These are phyloP conservation scores for Vickermania spadyakhi DNA, from an alignment of 208 protist species.

Conservation along the genomic window DNA sequence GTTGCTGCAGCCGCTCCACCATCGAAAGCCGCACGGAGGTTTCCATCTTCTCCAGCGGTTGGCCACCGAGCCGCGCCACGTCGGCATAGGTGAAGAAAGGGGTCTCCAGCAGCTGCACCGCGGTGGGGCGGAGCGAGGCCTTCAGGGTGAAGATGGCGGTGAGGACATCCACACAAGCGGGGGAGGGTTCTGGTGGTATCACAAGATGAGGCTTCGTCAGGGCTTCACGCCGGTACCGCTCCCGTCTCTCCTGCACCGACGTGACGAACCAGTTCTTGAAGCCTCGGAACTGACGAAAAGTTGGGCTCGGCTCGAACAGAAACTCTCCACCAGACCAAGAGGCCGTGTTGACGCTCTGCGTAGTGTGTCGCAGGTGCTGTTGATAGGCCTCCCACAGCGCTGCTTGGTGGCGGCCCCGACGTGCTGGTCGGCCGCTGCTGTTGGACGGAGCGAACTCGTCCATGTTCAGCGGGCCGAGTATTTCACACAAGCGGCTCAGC, in stretches of 20 bases:
- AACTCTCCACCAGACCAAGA: slow-evolving; percentile 17
- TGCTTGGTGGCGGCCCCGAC: not conserved
- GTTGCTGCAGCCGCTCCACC: too few species aligned
- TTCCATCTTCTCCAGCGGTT: too few species aligned
- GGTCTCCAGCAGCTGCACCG: slow-evolving; percentile 65
- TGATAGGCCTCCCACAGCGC: slow-evolving; percentile 17
- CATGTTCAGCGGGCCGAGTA: slow-evolving; percentile 49
- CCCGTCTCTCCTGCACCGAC: slow-evolving; percentile 32
- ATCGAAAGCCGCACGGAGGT: too few species aligned
- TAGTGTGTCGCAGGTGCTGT: slow-evolving; percentile 15
- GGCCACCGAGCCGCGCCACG: not conserved
- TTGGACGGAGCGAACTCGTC: not conserved
- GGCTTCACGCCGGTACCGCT: slow-evolving; percentile 2
- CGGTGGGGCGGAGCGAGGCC: slow-evolving; percentile 53
- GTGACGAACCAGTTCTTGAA: slow-evolving; percentile 65
- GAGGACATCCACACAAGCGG: slow-evolving; percentile 67
- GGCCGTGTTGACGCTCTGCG: slow-evolving; percentile 4
- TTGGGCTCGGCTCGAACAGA: slow-evolving; percentile 58
- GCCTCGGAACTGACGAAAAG: slow-evolving; percentile 50
- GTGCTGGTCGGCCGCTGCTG: too few species aligned
- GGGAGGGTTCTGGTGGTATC: slow-evolving; percentile 30
- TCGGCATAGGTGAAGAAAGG: slow-evolving; percentile 49
- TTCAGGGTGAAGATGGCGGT: slow-evolving; percentile 61
- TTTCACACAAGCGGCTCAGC: slow-evolving; percentile 53
- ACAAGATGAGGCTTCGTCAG: not conserved